Evolutionary conservation across 2,329 filamentous ascomycete genomes (phyloP).

Genomic region (Botrytis porri): DNA sequence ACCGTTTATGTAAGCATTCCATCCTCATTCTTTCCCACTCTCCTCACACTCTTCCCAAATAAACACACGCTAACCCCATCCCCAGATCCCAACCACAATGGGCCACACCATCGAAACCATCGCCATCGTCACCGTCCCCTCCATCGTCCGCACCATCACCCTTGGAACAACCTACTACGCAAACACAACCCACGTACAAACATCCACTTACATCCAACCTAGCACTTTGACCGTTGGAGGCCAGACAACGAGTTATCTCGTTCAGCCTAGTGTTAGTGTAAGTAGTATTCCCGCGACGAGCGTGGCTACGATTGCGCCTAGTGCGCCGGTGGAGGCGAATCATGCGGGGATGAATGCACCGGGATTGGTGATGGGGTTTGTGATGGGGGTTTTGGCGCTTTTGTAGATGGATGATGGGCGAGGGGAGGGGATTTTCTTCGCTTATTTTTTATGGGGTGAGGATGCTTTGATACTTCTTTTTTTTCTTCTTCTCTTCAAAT

Average conservation of each 20-base stretch:
- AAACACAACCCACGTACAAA: neutral
- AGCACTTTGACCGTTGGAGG: conserved; percentile 1
- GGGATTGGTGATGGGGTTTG: conserved; percentile 29
- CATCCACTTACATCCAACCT: neutral
- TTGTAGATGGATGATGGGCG: neutral
- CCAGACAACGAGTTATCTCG: neutral
- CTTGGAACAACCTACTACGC: conserved; percentile 3
- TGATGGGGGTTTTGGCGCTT: conserved; percentile 33
- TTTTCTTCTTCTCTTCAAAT: neutral
- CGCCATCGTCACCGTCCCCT: conserved; percentile 30
- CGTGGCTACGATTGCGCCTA: conserved; percentile 12
- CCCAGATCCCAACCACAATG: conserved; percentile 21
- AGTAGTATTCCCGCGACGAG: neutral
- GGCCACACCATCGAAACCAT: conserved; percentile 29
- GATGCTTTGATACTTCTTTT: neutral
- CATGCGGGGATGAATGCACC: conserved; percentile 27
- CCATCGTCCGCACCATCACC: conserved; percentile 28
- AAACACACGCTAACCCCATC: conserved; percentile 25
- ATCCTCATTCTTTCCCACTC: neutral
- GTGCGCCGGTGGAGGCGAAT: conserved; percentile 29
- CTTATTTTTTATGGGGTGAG: too few relatives aligned
- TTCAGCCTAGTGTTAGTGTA: conserved; percentile 18
- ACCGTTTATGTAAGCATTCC: conserved; percentile 23
- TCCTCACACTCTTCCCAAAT: too few relatives aligned
- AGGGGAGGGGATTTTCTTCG: neutral